phyloP scores from a whole-genome alignment of 75 land plant species.

The Isoetes taiwanensis region DNA sequence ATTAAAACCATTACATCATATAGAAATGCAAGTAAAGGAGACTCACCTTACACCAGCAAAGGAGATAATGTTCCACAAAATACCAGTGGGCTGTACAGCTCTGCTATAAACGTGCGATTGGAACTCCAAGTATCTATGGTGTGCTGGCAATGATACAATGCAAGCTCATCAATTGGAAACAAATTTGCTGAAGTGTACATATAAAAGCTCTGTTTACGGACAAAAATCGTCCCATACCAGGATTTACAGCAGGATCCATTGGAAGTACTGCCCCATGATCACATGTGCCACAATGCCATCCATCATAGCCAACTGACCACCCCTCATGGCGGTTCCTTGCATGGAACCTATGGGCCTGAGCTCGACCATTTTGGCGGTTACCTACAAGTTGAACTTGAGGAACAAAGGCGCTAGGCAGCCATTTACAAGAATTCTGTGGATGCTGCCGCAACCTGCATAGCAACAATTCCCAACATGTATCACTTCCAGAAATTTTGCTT shows the following conservation, averaged over 20 bases:
- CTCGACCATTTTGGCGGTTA: too few species aligned
- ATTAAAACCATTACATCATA: not conserved
- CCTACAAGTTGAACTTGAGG: too few species aligned
- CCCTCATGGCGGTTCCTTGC: not conserved
- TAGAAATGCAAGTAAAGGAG: not conserved
- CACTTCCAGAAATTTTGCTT: too few species aligned
- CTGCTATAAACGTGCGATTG: constrained; percentile 5
- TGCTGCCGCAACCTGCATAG: not conserved
- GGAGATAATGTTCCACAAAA: constrained; percentile 6
- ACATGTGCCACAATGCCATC: constrained; percentile 1
- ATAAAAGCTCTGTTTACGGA: too few species aligned
- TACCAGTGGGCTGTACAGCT: not conserved
- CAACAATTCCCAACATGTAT: too few species aligned
- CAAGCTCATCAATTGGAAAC: too few species aligned
- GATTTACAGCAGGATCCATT: not conserved
- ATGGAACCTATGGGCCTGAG: not conserved
- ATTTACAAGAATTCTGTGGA: constrained; percentile 4
- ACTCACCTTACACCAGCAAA: constrained; percentile 2
- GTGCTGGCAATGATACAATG: not conserved
- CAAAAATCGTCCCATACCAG: too few species aligned
- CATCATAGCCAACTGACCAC: not conserved
- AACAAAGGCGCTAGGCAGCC: not conserved
- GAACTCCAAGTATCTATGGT: constrained; percentile 4
- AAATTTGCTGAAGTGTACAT: too few species aligned
- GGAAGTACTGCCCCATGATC: not conserved